Base-by-base conservation (phyloP, 2,329 filamentous ascomycete genomes). In the Dactylonectria macrodidyma region DNA sequence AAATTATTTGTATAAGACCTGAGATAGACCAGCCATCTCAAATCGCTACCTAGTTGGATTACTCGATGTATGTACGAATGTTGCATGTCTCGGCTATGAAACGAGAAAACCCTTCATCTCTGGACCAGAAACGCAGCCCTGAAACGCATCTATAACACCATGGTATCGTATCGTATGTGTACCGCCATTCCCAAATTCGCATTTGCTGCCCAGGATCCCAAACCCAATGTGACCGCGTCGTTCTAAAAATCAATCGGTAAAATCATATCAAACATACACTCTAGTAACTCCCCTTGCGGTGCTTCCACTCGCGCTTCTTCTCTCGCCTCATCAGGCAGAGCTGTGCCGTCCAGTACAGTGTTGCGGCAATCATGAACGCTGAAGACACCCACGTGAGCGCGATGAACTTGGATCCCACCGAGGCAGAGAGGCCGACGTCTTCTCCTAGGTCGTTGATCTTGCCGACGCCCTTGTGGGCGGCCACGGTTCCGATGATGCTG, bases 321-420 rank as follows among this genome's bases (percentile, higher is more conserved):
- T 73, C 73, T 8, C 76, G 73, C 56, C 76, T 76, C 66, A 76
- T 70, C 4, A 75, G 34, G 36, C 78, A 77, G 68, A 83, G 74
- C 47, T 81, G 76, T 11, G 65, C 75, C 1, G 76, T 24, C 86
- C 86, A 88, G 73, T 83, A 87, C 3, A 80, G 30, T 5, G 79
- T 63, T 0, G 81, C 74, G 1, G 78, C 67, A 3, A 81, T 73
- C 82, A 87, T 86, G 67, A 84, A 76, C 3, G 74, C 84, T 16
- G 85, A 82, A 1, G 85, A 80, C 5, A 84, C 80, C 86, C 86
- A 88, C 5, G 81, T 81, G 46, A 88, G 73, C 36, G 73, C 79
- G 71, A 83, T 78, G 68, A 88, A 86, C 76, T 84, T 83, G 50
- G 59, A 72, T 8, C 87, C 86, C 11, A 78, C 71, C 12, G 76